A percentile compares a stretch with the other conserved stretches of the same genome.
Conservation (phyloP, 2,329 filamentous ascomycete genomes). For the Exserohilum rostratum region DNA sequence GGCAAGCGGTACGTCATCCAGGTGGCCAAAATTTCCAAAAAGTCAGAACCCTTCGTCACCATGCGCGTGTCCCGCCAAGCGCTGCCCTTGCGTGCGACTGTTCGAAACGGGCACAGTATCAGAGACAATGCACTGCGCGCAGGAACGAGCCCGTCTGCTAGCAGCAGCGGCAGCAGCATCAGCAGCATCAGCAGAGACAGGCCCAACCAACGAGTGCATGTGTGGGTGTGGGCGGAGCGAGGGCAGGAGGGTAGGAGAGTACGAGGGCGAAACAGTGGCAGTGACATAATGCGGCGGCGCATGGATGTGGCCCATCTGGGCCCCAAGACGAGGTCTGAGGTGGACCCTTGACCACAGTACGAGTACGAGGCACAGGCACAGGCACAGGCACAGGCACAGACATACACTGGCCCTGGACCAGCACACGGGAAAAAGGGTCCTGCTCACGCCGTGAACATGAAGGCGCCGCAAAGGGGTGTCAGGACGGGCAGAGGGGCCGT, state of each 20-base stretch:
- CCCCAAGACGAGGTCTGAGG: conserved; percentile 1
- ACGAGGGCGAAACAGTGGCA: conserved; percentile 3
- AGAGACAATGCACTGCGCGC: not conserved
- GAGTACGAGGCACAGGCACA: conserved; percentile 2
- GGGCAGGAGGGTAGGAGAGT: not conserved
- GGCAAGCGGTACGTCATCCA: conserved; percentile 13
- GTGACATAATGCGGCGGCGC: conserved; percentile 14
- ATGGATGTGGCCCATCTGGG: conserved; percentile 8
- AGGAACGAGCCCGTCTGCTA: not conserved
- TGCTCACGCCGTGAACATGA: too few species aligned
- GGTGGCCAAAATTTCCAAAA: conserved; percentile 6
- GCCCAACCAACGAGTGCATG: too few species aligned
- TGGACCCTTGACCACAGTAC: conserved; percentile 15
- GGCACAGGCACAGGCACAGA: too few species aligned
- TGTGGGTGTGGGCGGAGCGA: too few species aligned
- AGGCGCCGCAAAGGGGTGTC: conserved; percentile 4
- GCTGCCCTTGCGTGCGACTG: too few species aligned
- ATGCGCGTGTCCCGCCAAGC: too few species aligned
- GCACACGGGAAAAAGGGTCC: conserved; percentile 7
- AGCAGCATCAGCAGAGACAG: too few species aligned
- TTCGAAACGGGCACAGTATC: not conserved
- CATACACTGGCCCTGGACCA: conserved; percentile 20
- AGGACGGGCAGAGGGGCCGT: too few species aligned
- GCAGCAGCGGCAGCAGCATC: too few species aligned
- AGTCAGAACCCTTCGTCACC: too few species aligned